Conservation (phyloP, 2,329 filamentous ascomycete species). For the Scedosporium aurantiacum region DNA sequence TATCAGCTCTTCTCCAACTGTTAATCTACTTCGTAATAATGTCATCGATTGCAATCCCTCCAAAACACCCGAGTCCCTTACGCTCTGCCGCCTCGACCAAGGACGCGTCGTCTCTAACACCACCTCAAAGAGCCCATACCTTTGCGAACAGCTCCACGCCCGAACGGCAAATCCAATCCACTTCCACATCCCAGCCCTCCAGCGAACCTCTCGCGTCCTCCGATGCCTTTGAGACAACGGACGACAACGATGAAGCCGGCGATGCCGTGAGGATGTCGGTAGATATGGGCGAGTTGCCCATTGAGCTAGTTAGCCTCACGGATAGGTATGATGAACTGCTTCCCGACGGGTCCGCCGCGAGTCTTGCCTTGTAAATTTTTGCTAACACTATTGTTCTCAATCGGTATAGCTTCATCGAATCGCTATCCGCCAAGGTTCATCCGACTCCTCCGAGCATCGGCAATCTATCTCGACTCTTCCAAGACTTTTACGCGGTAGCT, state of each 20-base stretch:
- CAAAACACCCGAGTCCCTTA: neutral
- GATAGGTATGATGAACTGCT: constrained; percentile 54
- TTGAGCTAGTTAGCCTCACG: constrained; percentile 81
- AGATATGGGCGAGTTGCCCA: constrained; percentile 80
- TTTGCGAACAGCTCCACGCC: neutral
- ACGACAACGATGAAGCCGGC: constrained; percentile 30
- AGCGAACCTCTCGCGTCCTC: neutral
- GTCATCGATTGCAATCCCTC: neutral
- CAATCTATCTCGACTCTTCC: constrained; percentile 73
- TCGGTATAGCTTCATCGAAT: constrained; percentile 68
- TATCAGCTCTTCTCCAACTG: neutral
- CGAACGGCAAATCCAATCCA: neutral
- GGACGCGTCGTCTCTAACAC: neutral
- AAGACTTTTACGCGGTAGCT: constrained; percentile 82
- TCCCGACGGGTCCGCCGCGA: neutral
- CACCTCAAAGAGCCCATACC: neutral
- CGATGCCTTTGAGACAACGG: constrained; percentile 9
- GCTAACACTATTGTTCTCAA: constrained; percentile 10
- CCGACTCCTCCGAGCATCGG: constrained; percentile 75
- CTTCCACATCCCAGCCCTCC: neutral
- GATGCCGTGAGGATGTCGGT: constrained; percentile 46
- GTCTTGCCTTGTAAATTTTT: neutral
- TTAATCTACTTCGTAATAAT: neutral
- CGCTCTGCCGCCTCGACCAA: neutral
- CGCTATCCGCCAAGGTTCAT: constrained; percentile 76